phyloP scores from a whole-genome alignment of 352 stramenopile species.

The Nothophytophthora sp. region DNA sequence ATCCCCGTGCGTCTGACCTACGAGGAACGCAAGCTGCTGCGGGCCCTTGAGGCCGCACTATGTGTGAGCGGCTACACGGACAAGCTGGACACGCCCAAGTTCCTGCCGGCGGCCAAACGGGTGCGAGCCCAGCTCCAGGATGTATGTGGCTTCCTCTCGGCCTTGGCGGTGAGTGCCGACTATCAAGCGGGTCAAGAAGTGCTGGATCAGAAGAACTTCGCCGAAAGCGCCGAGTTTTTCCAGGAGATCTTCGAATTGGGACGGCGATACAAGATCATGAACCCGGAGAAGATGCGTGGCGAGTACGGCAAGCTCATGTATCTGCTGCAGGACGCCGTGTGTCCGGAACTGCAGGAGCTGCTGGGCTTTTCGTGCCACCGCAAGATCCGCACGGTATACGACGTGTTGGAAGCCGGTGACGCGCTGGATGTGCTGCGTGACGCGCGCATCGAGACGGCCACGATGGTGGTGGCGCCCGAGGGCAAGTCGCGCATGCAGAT shows the following conservation, averaged over 20 bases:
- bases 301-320: slow-evolving; percentile 97
- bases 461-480: slow-evolving; percentile 31
- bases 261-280: slow-evolving; percentile 95
- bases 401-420: slow-evolving; percentile 70
- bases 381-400: slow-evolving; percentile 71
- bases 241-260: slow-evolving; percentile 89
- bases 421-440: slow-evolving; percentile 77
- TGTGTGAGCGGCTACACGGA: slow-evolving; percentile 94
- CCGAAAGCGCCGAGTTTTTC: slow-evolving; percentile 83
- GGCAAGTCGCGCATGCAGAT: too few relatives aligned
- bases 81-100: slow-evolving; percentile 88
- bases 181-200: slow-evolving; percentile 61
- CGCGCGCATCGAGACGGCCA: slow-evolving; percentile 62
- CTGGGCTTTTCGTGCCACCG: slow-evolving; percentile 79
- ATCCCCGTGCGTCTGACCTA: slow-evolving; percentile 72
- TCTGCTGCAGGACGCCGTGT: slow-evolving; percentile 90
- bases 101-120: slow-evolving; percentile 67
- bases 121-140: slow-evolving; percentile 74
- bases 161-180: slow-evolving; percentile 60
- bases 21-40: slow-evolving; percentile 74
- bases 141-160: slow-evolving; percentile 64
- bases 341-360: slow-evolving; percentile 66
- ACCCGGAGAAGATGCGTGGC: slow-evolving; percentile 89
- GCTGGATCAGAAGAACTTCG: slow-evolving; percentile 61
- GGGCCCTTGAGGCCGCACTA: slow-evolving; percentile 77